phyloP scores from a whole-genome alignment of 2,329 filamentous ascomycete species.

The Aspergillus alliaceus region DNA sequence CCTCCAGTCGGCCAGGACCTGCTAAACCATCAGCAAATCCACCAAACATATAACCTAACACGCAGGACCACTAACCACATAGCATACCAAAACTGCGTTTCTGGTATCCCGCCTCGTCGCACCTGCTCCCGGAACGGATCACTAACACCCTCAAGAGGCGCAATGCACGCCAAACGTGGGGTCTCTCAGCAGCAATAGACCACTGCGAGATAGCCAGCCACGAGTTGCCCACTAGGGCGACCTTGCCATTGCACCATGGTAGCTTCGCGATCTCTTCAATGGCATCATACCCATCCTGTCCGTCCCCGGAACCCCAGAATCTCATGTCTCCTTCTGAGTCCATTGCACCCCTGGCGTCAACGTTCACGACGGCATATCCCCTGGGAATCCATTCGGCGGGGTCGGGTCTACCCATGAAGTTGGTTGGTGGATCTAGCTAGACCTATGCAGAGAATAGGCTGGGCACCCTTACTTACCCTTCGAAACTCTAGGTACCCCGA shows the following conservation, averaged over 20 bases:
- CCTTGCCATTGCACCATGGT: constrained; percentile 14
- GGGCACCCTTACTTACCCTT: too few species aligned
- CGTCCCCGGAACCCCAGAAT: background rate
- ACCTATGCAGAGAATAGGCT: too few species aligned
- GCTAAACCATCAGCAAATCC: too few species aligned
- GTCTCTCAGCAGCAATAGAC: constrained; percentile 2
- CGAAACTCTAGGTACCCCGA: too few species aligned
- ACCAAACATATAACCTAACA: too few species aligned
- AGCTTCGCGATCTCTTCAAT: constrained; percentile 12
- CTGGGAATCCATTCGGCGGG: background rate
- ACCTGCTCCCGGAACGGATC: background rate
- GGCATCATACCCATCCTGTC: constrained; percentile 6
- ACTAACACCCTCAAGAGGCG: background rate
- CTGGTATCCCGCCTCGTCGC: background rate
- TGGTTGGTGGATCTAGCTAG: too few species aligned
- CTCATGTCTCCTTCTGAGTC: background rate
- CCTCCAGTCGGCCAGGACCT: too few species aligned
- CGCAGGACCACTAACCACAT: too few species aligned
- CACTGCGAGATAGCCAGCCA: constrained; percentile 13
- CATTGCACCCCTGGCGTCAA: background rate
- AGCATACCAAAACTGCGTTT: too few species aligned
- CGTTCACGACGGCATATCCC: background rate
- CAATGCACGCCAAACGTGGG: background rate
- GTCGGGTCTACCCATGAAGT: background rate
- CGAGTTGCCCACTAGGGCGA: constrained; percentile 15